These are phyloP conservation scores for Lichtheimia ramosa DNA, from an alignment of 371 early-diverging fungal species.

Conservation along the genomic window DNA sequence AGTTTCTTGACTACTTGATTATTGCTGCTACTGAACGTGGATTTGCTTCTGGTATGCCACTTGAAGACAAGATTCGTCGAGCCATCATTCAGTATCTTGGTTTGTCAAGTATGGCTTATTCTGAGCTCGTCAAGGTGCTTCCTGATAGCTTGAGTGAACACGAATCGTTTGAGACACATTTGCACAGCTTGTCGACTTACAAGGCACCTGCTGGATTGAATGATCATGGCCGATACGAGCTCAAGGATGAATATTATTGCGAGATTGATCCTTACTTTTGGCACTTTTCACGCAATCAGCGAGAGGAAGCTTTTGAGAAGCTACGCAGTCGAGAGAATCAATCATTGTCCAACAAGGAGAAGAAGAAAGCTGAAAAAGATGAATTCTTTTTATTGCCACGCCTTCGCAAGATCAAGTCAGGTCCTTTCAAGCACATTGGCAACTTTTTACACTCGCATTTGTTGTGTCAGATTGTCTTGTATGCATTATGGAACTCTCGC, in stretches of 20 bases:
- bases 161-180: conserved; percentile 73
- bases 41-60: conserved; percentile 60
- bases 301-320: conserved; percentile 82
- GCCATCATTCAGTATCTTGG: conserved; percentile 88
- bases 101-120: conserved; percentile 72
- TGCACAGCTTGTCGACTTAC: conserved; percentile 76
- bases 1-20: conserved; percentile 83
- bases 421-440: conserved; percentile 73
- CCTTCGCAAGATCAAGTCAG: conserved; percentile 57
- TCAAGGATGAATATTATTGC: conserved; percentile 79
- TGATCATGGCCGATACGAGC: conserved; percentile 86
- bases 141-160: conserved; percentile 81
- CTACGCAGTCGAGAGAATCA: conserved; percentile 45
- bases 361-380: conserved; percentile 21
- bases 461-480: conserved; percentile 74
- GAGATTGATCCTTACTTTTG: conserved; percentile 93
- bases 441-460: conserved; percentile 67
- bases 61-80: conserved; percentile 76
- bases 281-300: conserved; percentile 88
- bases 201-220: conserved; percentile 79
- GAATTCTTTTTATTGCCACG: conserved; percentile 60
- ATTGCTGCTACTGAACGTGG: conserved; percentile 82
- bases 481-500: conserved; percentile 74
- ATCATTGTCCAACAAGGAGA: conserved; percentile 14
- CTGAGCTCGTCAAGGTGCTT: conserved; percentile 80